These are phyloP conservation scores for Cercospora zeae-maydis DNA, from an alignment of 2,329 filamentous ascomycete species.

Conservation along the genomic window DNA sequence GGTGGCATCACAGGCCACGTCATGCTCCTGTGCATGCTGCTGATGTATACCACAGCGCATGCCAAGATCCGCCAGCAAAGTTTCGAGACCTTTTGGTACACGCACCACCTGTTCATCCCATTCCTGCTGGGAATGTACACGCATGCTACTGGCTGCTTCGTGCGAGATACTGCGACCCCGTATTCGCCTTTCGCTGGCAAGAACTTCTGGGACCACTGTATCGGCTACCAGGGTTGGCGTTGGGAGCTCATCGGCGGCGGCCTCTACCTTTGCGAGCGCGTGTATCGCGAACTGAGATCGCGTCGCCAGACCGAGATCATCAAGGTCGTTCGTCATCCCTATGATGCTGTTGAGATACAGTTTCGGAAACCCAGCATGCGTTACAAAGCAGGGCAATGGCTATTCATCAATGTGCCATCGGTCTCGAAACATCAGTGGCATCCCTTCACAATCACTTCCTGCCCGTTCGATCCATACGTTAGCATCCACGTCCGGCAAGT, in stretches of 20 bases:
- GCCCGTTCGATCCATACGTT: conserved; percentile 90
- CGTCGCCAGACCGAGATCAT: conserved; percentile 83
- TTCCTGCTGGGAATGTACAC: conserved; percentile 93
- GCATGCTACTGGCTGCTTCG: conserved; percentile 93
- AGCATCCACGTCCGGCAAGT: conserved; percentile 94
- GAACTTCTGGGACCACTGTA: conserved; percentile 84
- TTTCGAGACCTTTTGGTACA: conserved; percentile 99
- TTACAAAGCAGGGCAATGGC: conserved; percentile 98
- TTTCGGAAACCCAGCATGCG: conserved; percentile 94
- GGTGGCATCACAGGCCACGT: conserved; percentile 93
- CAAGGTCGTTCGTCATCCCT: conserved; percentile 91
- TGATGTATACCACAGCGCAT: conserved; percentile 97
- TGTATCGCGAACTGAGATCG: conserved; percentile 86
- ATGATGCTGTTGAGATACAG: conserved; percentile 95
- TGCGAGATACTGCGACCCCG: conserved; percentile 69
- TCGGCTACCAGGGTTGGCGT: conserved; percentile 94
- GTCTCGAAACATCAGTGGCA: conserved; percentile 94
- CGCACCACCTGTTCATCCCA: conserved; percentile 95
- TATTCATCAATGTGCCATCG: conserved; percentile 89
- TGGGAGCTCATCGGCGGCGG: conserved; percentile 89
- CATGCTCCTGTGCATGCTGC: conserved; percentile 97
- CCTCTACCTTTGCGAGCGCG: conserved; percentile 79
- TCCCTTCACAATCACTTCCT: conserved; percentile 98
- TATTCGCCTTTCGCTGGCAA: conserved; percentile 81
- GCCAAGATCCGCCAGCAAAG: conserved; percentile 92